phyloP scores from a whole-genome alignment of 768 basidiomycete genomes.

The Sistotremastrum suecicum region DNA sequence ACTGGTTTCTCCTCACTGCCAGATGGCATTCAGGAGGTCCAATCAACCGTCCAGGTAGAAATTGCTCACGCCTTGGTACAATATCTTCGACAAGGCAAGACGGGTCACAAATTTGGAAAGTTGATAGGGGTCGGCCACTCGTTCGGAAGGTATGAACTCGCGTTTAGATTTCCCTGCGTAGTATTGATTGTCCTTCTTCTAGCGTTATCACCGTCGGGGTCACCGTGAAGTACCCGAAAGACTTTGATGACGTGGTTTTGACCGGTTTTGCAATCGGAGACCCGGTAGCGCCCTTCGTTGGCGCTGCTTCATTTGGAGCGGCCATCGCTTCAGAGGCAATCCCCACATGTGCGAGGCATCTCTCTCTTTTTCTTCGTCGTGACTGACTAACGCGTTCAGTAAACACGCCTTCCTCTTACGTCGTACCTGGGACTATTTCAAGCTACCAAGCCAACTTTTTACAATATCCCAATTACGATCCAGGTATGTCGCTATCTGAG shows the following conservation, averaged over 20 bases:
- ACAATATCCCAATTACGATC: conserved; percentile 7
- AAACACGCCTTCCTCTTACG: too few species aligned
- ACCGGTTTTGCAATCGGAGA: not conserved
- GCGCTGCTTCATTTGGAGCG: too few species aligned
- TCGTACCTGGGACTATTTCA: not conserved
- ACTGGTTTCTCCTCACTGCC: conserved; percentile 9
- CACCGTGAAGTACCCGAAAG: not conserved
- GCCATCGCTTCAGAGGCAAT: conserved; percentile 3
- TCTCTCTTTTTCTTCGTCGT: too few species aligned
- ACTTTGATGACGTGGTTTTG: not conserved
- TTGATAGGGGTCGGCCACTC: conserved; percentile 21
- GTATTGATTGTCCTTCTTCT: too few species aligned
- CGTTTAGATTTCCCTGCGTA: too few species aligned
- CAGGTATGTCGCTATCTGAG: too few species aligned
- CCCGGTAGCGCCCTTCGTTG: conserved; percentile 4
- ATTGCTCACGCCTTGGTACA: conserved; percentile 4
- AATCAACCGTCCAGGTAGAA: conserved; percentile 1
- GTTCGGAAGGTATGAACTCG: conserved; percentile 1
- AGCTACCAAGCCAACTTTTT: conserved; percentile 9
- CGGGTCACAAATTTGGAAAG: conserved; percentile 16
- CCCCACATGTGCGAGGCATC: not conserved
- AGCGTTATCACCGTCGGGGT: not conserved
- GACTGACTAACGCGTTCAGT: too few species aligned
- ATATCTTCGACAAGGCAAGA: conserved; percentile 2
- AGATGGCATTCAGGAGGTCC: conserved; percentile 7